Conservation (phyloP, 257 asterid genomes). For the Rehmannia glutinosa region DNA sequence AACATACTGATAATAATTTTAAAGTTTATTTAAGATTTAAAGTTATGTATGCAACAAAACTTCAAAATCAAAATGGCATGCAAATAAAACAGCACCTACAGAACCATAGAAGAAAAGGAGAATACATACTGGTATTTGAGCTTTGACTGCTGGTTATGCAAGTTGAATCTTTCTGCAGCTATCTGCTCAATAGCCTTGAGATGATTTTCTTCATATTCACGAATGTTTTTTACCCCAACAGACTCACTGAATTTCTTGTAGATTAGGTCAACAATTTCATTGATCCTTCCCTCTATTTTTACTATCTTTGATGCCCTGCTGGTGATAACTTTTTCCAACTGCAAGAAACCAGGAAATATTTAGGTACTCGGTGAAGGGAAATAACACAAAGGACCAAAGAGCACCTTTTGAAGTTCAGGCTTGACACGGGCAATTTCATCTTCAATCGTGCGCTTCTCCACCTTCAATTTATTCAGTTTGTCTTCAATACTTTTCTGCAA, state of each 20-base stretch:
- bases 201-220: constrained; percentile 96
- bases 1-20: neutral
- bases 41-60: neutral
- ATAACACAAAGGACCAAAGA: constrained; percentile 14
- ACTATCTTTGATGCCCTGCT: constrained; percentile 51
- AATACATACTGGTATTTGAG: constrained; percentile 82
- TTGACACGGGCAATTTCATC: constrained; percentile 63
- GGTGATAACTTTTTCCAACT: constrained; percentile 64
- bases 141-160: constrained; percentile 93
- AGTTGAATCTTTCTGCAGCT: constrained; percentile 81
- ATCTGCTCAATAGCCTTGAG: constrained; percentile 85
- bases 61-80: neutral
- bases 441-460: constrained; percentile 69
- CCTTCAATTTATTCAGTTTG: constrained; percentile 70
- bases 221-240: constrained; percentile 89
- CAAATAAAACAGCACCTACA: neutral
- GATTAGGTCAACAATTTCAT: constrained; percentile 75
- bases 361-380: constrained; percentile 7
- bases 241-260: constrained; percentile 91
- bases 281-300: constrained; percentile 63
- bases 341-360: constrained; percentile 26
- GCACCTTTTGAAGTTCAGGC: constrained; percentile 83
- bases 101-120: constrained; percentile 1
- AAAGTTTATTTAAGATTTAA: too few relatives aligned
- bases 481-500: constrained; percentile 89